Evolutionary conservation across 768 basidiomycete genomes (phyloP).

Genomic region (Coprinopsis cinerea): DNA sequence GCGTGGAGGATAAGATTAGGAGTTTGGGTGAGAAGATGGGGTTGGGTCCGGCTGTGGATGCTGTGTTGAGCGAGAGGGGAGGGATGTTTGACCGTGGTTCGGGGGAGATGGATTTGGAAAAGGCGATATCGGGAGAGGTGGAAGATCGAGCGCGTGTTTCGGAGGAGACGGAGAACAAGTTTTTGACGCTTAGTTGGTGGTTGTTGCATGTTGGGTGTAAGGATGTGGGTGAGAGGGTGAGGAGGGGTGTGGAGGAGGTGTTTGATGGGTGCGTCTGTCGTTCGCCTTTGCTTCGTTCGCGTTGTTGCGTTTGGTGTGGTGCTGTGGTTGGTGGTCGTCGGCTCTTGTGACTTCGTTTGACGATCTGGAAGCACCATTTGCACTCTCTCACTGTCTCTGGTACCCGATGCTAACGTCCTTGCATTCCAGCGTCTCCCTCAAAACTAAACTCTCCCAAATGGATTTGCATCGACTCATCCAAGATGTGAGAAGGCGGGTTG

Average conservation of each 20-base stretch:
- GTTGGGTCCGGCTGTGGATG: constrained; percentile 16
- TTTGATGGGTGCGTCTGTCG: constrained; percentile 59
- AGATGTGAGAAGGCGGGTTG: constrained; percentile 74
- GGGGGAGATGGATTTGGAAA: constrained; percentile 10
- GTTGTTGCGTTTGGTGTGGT: not conserved
- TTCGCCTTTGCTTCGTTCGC: not conserved
- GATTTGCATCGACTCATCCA: constrained; percentile 66
- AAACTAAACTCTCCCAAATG: constrained; percentile 60
- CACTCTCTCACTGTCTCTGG: not conserved
- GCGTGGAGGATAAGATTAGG: constrained; percentile 13
- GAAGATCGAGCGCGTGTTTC: constrained; percentile 24
- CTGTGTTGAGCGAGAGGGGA: constrained; percentile 9
- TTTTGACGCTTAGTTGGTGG: constrained; percentile 18
- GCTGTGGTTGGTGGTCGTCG: too few relatives aligned
- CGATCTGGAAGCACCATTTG: too few relatives aligned
- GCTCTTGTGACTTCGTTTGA: too few relatives aligned
- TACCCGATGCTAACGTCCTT: not conserved
- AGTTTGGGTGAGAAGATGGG: constrained; percentile 19
- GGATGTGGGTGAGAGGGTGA: constrained; percentile 16
- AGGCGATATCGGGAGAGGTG: constrained; percentile 5
- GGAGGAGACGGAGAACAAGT: constrained; percentile 58
- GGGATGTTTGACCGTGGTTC: constrained; percentile 20
- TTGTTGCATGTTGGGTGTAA: constrained; percentile 17
- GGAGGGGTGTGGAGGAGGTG: constrained; percentile 35
- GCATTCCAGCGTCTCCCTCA: constrained; percentile 67